Base-by-base conservation (phyloP, 768 basidiomycete genomes). In the Coprinopsis sp. region DNA sequence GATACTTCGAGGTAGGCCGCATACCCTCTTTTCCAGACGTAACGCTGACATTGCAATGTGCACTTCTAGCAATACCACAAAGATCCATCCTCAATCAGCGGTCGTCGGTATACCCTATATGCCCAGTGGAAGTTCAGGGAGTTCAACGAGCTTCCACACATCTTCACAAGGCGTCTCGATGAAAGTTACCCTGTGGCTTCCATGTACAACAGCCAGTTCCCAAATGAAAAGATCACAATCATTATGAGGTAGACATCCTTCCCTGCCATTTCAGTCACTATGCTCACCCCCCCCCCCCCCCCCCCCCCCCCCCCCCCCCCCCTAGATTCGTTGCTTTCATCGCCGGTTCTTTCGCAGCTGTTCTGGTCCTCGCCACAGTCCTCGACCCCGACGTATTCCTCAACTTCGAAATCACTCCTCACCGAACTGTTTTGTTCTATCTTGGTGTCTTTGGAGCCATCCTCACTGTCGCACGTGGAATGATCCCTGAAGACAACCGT, bases 61-160 rank as follows among this genome's bases (percentile, higher is more conserved):
- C 28, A 50, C 43, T 33, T 40, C 13, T 55, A 99, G 96, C 94
- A 99, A 75, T 98, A 97, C 59, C 95, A 91, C 77, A 95, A 95
- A 66, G 92, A 98, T 59, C 96, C 95, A 2, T 97, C 96, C 0
- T 84, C 91, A 1, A 91, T 98, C 39, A 88, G 93, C 29, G 83
- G 87, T 10, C 83, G 96, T 25, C 79, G 87, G 46, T 99, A 98
- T 59, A 99, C 96, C 0, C 87, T 84, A 0, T 94, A 87, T 50
- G 94, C 94, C 3, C 84, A 91, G 51, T 99, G 96, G 96, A 98
- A 97, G 61, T 98, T 98, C 61, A 78, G 96, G 46, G 96, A 99
- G 62, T 99, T 97, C 73, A 99, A 99, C 61, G 96, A 99, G 59
- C 72, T 99, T 7, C 88, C 92, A 0, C 96, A 99, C 66, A 70